phyloP scores from a whole-genome alignment of 257 asterid species.

The Solanum verrucosum region DNA sequence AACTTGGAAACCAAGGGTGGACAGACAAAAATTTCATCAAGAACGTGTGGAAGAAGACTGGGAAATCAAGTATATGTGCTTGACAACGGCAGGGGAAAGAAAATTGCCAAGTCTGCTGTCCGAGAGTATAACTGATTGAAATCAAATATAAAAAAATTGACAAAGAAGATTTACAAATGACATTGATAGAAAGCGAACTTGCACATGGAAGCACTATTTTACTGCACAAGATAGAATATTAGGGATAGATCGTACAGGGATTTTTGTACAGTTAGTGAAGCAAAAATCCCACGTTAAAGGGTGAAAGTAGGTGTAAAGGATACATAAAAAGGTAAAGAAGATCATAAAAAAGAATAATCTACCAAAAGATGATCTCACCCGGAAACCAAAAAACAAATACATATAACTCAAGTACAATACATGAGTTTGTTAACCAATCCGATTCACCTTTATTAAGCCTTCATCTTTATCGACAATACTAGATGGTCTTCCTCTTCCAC shows the following conservation, averaged over 20 bases:
- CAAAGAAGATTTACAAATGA: neutral
- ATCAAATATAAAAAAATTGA: neutral
- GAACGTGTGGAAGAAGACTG: neutral
- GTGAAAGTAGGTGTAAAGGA: neutral
- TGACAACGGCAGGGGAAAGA: neutral
- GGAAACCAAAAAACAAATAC: no score
- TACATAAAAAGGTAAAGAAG: neutral
- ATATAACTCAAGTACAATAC: no score
- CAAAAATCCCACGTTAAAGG: neutral
- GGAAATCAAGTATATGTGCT: neutral
- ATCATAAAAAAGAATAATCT: neutral
- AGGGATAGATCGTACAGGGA: neutral
- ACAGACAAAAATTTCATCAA: neutral
- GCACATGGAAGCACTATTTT: neutral
- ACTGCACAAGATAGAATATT: neutral
- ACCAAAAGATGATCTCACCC: no score
- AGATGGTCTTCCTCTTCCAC: constrained; percentile 63
- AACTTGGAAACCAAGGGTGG: neutral
- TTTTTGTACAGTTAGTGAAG: neutral
- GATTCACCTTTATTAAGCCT: constrained; percentile 60
- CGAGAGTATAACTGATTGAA: neutral
- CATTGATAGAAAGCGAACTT: neutral
- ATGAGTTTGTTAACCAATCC: neutral
- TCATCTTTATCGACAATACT: constrained; percentile 63
- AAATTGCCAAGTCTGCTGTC: neutral